Evolutionary conservation across 208 protist genomes (phyloP).

Genomic region (Herpetomonas samuelpessoai): DNA sequence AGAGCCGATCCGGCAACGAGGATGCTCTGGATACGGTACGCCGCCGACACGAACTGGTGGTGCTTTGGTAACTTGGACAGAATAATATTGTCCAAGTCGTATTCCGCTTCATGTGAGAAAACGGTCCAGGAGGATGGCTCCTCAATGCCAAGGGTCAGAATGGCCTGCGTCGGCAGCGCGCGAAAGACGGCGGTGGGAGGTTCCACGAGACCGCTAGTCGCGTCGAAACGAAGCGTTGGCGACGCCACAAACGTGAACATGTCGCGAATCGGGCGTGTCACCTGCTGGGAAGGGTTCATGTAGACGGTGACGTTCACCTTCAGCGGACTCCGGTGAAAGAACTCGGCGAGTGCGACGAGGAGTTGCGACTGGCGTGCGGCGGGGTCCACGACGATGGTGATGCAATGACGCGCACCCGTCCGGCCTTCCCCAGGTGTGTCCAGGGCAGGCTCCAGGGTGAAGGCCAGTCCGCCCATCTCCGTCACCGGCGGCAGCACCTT

Average conservation of each 20-base stretch:
- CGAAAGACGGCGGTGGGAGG: slow-evolving; percentile 52
- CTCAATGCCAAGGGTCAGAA: slow-evolving; percentile 86
- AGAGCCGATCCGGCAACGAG: slow-evolving; percentile 80
- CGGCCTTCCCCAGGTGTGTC: neutral
- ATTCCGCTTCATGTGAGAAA: slow-evolving; percentile 57
- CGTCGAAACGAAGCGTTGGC: slow-evolving; percentile 68
- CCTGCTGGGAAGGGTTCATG: slow-evolving; percentile 58
- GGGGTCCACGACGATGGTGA: slow-evolving; percentile 90
- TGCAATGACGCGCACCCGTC: slow-evolving; percentile 19
- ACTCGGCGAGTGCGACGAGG: slow-evolving; percentile 76
- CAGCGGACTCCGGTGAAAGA: slow-evolving; percentile 39
- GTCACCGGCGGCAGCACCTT: neutral
- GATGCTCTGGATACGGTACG: slow-evolving; percentile 89
- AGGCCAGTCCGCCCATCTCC: slow-evolving; percentile 10
- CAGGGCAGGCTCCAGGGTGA: slow-evolving; percentile 13
- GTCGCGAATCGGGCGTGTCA: slow-evolving; percentile 82
- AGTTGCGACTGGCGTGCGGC: slow-evolving; percentile 80
- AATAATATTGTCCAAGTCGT: slow-evolving; percentile 97
- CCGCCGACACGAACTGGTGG: slow-evolving; percentile 44
- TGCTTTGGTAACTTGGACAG: slow-evolving; percentile 58
- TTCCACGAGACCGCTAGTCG: slow-evolving; percentile 37
- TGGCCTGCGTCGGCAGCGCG: slow-evolving; percentile 37
- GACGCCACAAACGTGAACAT: slow-evolving; percentile 91
- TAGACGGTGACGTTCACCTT: slow-evolving; percentile 53
- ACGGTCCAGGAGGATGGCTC: slow-evolving; percentile 90